Evolutionary conservation across 2,329 filamentous ascomycete genomes (phyloP).

Genomic region (Erysiphe pulchra): DNA sequence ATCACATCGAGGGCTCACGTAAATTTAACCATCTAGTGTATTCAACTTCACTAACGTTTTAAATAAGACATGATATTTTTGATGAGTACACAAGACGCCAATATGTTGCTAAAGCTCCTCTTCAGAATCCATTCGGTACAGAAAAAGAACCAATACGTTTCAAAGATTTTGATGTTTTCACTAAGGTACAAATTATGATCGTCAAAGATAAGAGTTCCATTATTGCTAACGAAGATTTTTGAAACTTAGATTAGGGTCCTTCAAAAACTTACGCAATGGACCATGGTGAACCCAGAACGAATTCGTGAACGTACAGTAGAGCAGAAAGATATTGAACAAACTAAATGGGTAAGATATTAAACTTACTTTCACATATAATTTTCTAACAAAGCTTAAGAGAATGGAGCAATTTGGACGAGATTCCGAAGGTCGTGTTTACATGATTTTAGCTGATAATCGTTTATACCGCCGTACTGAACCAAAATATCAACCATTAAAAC

Average conservation of each 20-base stretch:
- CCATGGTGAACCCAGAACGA: slow-evolving; percentile 64
- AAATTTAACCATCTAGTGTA: slow-evolving; percentile 17
- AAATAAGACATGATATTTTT: slow-evolving; percentile 51
- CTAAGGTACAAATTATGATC: slow-evolving; percentile 32
- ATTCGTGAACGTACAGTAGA: slow-evolving; percentile 71
- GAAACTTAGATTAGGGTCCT: slow-evolving; percentile 38
- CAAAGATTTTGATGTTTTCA: slow-evolving; percentile 54
- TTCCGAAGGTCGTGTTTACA: slow-evolving; percentile 62
- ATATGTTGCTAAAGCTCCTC: slow-evolving; percentile 56
- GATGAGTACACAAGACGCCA: slow-evolving; percentile 84
- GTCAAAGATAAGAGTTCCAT: no score
- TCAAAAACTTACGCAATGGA: slow-evolving; percentile 75
- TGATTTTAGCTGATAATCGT: slow-evolving; percentile 78
- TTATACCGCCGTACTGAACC: slow-evolving; percentile 73
- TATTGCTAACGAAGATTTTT: no score
- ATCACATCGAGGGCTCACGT: slow-evolving; percentile 81
- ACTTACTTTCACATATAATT: not conserved
- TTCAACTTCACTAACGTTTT: slow-evolving; percentile 6
- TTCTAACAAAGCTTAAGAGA: slow-evolving; percentile 18
- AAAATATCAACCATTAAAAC: slow-evolving; percentile 31
- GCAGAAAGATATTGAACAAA: slow-evolving; percentile 56
- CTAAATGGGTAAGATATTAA: slow-evolving; percentile 40
- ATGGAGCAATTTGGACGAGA: slow-evolving; percentile 82
- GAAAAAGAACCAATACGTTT: slow-evolving; percentile 52
- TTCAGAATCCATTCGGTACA: slow-evolving; percentile 62